Evolutionary conservation across 2,329 filamentous ascomycete species (phyloP).

Genomic region (Periconia sp.): DNA sequence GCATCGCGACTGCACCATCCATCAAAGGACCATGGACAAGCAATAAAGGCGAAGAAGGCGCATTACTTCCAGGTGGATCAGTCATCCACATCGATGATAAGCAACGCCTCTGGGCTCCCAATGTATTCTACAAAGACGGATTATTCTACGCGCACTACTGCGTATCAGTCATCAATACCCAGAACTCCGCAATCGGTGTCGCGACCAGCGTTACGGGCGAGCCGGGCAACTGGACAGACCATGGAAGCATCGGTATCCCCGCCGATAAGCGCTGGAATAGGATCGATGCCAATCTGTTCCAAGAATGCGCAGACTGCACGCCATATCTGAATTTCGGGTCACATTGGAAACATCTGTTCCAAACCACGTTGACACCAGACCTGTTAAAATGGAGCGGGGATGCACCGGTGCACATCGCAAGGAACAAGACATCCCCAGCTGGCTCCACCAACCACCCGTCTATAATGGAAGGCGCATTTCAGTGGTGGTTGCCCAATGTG

Average conservation of each 20-base stretch:
- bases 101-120: conserved; percentile 56
- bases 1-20: conserved; percentile 10
- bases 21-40: conserved; percentile 8
- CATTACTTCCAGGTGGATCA: background rate
- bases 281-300: conserved; percentile 54
- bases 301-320: conserved; percentile 20
- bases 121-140: conserved; percentile 57
- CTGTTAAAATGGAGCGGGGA: background rate
- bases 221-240: conserved; percentile 61
- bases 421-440: background rate
- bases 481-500: background rate
- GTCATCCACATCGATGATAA: background rate
- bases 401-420: background rate
- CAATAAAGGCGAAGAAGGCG: background rate
- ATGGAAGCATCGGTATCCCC: conserved; percentile 51
- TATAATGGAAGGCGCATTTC: background rate
- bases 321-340: conserved; percentile 64
- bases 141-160: conserved; percentile 65
- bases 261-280: conserved; percentile 44
- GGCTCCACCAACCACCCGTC: background rate
- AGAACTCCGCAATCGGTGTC: conserved; percentile 62
- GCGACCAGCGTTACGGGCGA: conserved; percentile 52
- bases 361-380: conserved; percentile 50
- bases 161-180: conserved; percentile 60
- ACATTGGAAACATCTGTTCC: conserved; percentile 67